Evolutionary conservation across 306 rosid genomes (phyloP), one percentile per base, ranked within the genome.

Genomic region (Prosopis cineraria): DNA sequence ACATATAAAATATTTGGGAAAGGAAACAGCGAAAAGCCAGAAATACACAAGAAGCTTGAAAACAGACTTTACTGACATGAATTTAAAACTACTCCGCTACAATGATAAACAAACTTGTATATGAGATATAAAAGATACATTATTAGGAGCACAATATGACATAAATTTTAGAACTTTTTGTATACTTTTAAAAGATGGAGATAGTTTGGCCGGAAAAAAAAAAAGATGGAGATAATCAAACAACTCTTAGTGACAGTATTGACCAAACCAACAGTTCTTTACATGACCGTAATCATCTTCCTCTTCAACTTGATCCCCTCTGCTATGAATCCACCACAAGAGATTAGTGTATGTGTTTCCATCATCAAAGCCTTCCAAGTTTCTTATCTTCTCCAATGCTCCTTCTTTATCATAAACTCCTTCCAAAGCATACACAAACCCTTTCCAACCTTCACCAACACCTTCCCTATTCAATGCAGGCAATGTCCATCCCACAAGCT

Each of bases 301-400:
- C 29, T 67, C 50, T 67, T 22, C 52, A 25, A n/a, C 48, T 22
- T 22, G 6, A 39, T 39, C 27, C 75, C 65, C 86, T 86, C 98
- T 86, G 77, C 96, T 92, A 65, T 92, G 96, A 78, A 90, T 80
- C 98, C 98, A 94, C 97, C 97, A 94, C 8, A 94, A 70, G n/a
- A 92, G 86, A 87, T 94, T 94, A n/a, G 78, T 88, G 20, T 75
- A 86, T 1, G 98, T 89, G 73, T 89, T 90, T n/a, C 98, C 98
- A 77, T 90, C 98, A 84, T 94, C 98, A 59, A 73, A 84, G 27
- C 91, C 93, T 14, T 65, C 86, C 90, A 94, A 88, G 39, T 19
- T 76, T 79, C 87, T 85, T 5, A 87, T 84, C 67, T 87, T 89
- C 68, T 47, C 81, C 89, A 91, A 68, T 20, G 96, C 94, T 25